Evolutionary conservation across 768 basidiomycete genomes (phyloP).

Genomic region (Daedaleopsis nitida): DNA sequence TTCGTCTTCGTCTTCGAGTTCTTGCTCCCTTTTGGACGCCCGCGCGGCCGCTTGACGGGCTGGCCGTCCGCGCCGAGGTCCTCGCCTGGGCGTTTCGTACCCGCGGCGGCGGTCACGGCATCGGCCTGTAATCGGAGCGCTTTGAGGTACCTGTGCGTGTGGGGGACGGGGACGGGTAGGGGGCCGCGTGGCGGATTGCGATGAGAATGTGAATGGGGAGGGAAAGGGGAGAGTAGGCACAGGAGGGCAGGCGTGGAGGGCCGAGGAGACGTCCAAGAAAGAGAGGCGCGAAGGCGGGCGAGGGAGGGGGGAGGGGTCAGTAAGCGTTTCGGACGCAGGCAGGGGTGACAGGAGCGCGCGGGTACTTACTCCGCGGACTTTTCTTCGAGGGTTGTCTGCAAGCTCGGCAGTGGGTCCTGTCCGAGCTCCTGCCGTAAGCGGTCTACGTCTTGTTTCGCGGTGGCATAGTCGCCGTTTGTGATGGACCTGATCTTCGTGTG

Average conservation of each 20-base stretch:
- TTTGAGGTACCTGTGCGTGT: slow-evolving; percentile 30
- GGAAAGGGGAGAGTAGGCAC: neutral
- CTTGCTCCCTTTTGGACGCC: slow-evolving; percentile 39
- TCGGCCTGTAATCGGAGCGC: slow-evolving; percentile 34
- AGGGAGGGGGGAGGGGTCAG: neutral
- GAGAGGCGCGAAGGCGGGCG: neutral
- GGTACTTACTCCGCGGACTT: slow-evolving; percentile 53
- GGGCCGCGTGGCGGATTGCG: neutral
- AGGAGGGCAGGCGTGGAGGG: neutral
- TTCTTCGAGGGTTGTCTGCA: slow-evolving; percentile 77
- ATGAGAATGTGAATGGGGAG: slow-evolving; percentile 9
- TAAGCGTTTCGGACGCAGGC: neutral
- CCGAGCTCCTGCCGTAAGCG: slow-evolving; percentile 74
- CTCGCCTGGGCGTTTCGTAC: slow-evolving; percentile 29
- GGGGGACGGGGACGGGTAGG: neutral
- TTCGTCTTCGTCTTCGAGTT: slow-evolving; percentile 30
- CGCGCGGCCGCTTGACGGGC: slow-evolving; percentile 35
- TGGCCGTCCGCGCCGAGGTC: slow-evolving; percentile 27
- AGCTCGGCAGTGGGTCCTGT: slow-evolving; percentile 67
- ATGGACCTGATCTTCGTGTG: slow-evolving; percentile 65
- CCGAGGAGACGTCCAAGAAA: neutral
- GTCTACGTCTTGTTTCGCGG: slow-evolving; percentile 78
- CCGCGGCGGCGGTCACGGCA: slow-evolving; percentile 8
- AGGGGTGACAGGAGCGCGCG: neutral
- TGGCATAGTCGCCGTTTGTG: slow-evolving; percentile 75